These are phyloP conservation scores for Sistotremastrum suecicum DNA, from an alignment of 768 basidiomycete species.

Conservation along the genomic window DNA sequence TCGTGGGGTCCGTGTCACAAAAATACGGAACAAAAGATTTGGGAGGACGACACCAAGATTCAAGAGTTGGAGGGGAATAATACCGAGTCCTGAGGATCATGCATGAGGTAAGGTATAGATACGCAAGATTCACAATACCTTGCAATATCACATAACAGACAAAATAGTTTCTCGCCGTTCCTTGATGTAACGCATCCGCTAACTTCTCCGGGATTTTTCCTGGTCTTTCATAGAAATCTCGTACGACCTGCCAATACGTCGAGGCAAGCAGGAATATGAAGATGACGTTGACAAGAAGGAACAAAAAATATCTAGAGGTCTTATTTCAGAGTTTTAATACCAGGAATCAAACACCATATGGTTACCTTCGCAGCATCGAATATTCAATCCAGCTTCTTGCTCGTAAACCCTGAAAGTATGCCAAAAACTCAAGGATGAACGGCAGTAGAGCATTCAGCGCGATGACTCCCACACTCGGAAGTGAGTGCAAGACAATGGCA, in stretches of 20 bases:
- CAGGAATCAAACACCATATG: constrained; percentile 1
- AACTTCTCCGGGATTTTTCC: constrained; percentile 91
- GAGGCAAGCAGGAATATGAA: constrained; percentile 89
- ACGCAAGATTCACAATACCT: constrained; percentile 25
- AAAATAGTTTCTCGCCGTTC: constrained; percentile 72
- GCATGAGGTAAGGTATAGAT: constrained; percentile 2
- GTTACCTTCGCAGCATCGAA: constrained; percentile 81
- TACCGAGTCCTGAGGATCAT: constrained; percentile 49
- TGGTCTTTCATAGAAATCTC: constrained; percentile 85
- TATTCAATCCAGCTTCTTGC: constrained; percentile 92
- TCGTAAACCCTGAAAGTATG: constrained; percentile 81
- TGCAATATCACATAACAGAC: constrained; percentile 75
- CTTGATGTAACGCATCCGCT: constrained; percentile 68
- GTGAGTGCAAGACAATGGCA: constrained; percentile 86
- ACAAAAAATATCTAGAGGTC: constrained; percentile 70
- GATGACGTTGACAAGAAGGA: constrained; percentile 83
- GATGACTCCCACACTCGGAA: constrained; percentile 86
- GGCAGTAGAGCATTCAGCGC: constrained; percentile 80
- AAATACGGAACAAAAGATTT: constrained; percentile 54
- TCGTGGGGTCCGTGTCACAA: constrained; percentile 81
- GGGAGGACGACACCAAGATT: constrained; percentile 85
- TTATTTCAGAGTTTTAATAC: constrained; percentile 4
- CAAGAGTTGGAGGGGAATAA: constrained; percentile 91
- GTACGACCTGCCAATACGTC: constrained; percentile 83
- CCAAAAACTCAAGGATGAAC: constrained; percentile 76